Base-by-base conservation (phyloP, 306 rosid genomes). In the Datisca glomerata region DNA sequence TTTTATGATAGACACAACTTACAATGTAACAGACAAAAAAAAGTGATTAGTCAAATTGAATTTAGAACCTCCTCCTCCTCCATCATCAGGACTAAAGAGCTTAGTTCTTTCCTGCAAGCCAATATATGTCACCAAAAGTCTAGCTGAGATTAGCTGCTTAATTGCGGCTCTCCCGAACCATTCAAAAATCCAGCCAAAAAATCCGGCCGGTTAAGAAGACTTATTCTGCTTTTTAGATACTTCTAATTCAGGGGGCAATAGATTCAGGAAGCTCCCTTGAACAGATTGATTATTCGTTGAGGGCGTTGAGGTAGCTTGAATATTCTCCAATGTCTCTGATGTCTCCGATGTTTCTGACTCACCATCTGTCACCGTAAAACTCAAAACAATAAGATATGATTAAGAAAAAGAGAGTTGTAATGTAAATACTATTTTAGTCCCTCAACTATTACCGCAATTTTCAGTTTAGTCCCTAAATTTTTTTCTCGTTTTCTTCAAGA, bases 211-310 rank as follows among this genome's bases (percentile, higher is more conserved):
- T 77, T 64, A 89, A 59, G 65, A 45, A 29, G 83, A 46, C 42
- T 57, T 67, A 18, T 45, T 68, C 19, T 22, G 41, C 12, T 53
- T 39, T 21, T 49, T 57, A 41, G 85, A 52, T 48, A 41, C 72
- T 52, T 68, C 91, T 38, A 60, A 25, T 14, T 67, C 63, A 36
- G 92, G 69, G 19, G 96, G 83, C 78, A 75, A 72, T 65, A 73
- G 72, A 23, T 73, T 84, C 53, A 76, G 51, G 63, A 84, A 80
- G 67, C 94, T 83, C 43, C 98, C 96, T 64, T 68, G 64, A n/a
- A 41, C 15, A n/a, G 60, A 44, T 20, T 43, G 68, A 53, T 48
- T 56, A 53, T 31, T 59, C 16, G 43, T 37, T 37, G 86, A 58
- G 2, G 24, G 18, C 13, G 59, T n/a, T n/a, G n/a, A n/a, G n/a